Evolutionary conservation across 1,284 basidiomycete species (phyloP), one percentile per base, ranked within the genome.

Genomic region (Ustilago bromivora): DNA sequence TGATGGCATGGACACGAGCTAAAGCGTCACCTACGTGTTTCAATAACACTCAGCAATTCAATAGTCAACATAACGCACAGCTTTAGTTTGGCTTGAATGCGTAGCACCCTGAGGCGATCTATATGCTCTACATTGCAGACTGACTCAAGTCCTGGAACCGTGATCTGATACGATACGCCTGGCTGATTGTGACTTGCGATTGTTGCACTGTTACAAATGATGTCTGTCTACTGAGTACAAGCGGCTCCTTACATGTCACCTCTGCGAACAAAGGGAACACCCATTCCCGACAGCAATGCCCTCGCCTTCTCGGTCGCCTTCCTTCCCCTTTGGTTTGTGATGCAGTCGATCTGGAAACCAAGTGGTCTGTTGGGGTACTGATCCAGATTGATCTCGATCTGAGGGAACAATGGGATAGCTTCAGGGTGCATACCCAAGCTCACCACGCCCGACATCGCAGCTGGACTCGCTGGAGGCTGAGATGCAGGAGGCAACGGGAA

Each of bases 331-430:
- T 82, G 82, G 52, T 85, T 86, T 6, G 84, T 86, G 65, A 84
- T 74, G 69, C 79, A 84, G 66, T 85, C 84, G 60, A 86, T 78
- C 74, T 82, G 84, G 76, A 85, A 83, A 28, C 84, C 84, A n/a
- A 80, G 64, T 17, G 79, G 75, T 36, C 63, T 73, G 66, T 79
- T 79, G 13, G 82, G 82, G 68, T 86, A 86, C 66, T 83, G 79
- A 58, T 86, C 84, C 67, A 83, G 67, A 62, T 86, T 86, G 57
- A 85, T 79, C 66, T 86, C 84, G 36, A 81, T 83, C 71, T 82
- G 84, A 4, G 96, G 96, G 89, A 98, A 99, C 76, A 96, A 90
- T 11, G 90, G 91, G 90, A 98, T 92, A 0, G 95, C 95, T 17
- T 90, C 89, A 0, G 93, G 91, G 0, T 92, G 91, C 32, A 99